Conservation (phyloP, 2,329 filamentous ascomycete species). For the Colletotrichum musicola region DNA sequence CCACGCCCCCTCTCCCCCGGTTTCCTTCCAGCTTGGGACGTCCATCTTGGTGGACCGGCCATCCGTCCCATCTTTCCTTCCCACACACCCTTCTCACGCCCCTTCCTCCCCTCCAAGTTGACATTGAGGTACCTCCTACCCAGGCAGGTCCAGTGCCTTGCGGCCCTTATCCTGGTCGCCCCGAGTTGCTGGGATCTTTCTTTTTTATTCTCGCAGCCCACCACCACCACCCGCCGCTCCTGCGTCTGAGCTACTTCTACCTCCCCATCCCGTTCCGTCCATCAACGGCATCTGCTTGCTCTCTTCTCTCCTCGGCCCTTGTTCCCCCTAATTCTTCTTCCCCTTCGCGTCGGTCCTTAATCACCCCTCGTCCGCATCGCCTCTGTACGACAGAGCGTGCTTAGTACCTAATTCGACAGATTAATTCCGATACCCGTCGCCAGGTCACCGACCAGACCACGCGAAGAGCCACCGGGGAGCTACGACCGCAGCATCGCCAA, state of each 20-base stretch:
- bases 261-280: conserved; percentile 10
- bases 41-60: too few species aligned
- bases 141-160: neutral
- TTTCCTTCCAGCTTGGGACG: too few species aligned
- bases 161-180: conserved; percentile 16
- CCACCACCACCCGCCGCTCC: neutral
- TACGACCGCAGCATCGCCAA: neutral
- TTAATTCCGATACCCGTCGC: neutral
- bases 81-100: too few species aligned
- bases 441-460: neutral
- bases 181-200: conserved; percentile 31
- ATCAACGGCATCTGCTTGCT: neutral
- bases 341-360: conserved; percentile 31
- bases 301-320: neutral
- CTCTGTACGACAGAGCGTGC: neutral
- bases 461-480: neutral
- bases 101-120: conserved; percentile 1
- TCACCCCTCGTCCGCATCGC: neutral
- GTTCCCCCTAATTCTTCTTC: neutral
- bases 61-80: neutral
- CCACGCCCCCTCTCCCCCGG: too few species aligned
- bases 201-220: conserved; percentile 24
- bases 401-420: conserved; percentile 28
- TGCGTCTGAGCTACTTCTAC: conserved; percentile 25
- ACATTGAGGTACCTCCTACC: conserved; percentile 8